phyloP scores from a whole-genome alignment of 106 monocot species.

The Dendrobium catenatum region DNA sequence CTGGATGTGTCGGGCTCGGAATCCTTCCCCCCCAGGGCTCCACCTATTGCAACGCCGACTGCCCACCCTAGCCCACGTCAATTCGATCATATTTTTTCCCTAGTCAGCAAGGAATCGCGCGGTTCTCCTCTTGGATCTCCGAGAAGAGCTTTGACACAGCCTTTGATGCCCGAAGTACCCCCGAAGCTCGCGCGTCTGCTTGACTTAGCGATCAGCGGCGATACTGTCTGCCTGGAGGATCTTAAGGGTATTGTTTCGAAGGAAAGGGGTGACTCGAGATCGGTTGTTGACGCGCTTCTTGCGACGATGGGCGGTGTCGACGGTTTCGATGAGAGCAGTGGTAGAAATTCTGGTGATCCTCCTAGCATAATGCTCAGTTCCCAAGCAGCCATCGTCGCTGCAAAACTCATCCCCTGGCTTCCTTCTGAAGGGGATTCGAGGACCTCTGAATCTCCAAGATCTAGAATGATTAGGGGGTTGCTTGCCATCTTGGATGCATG shows the following conservation, averaged over 20 bases:
- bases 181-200: slow-evolving; percentile 59
- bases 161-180: slow-evolving; percentile 53
- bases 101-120: slow-evolving; percentile 33
- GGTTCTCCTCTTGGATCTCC: slow-evolving; percentile 45
- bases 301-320: slow-evolving; percentile 82
- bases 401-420: slow-evolving; percentile 59
- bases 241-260: slow-evolving; percentile 27
- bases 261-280: slow-evolving; percentile 24
- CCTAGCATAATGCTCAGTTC: slow-evolving; percentile 72
- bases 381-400: slow-evolving; percentile 62
- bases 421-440: slow-evolving; percentile 50
- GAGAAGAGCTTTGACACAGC: slow-evolving; percentile 22
- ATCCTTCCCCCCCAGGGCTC: not conserved
- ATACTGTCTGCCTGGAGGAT: slow-evolving; percentile 31
- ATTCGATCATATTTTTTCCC: slow-evolving; percentile 22
- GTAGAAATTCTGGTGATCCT: slow-evolving; percentile 15
- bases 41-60: not conserved
- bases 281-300: slow-evolving; percentile 82
- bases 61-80: not conserved
- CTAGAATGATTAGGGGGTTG: slow-evolving; percentile 73
- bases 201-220: slow-evolving; percentile 73
- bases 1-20: slow-evolving; percentile 6
- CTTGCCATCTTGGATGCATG: slow-evolving; percentile 56
- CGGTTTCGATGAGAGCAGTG: slow-evolving; percentile 35
- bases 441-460: slow-evolving; percentile 57